Base-by-base conservation (phyloP, 345 rosid species). In the Microthlaspi erraticum region DNA sequence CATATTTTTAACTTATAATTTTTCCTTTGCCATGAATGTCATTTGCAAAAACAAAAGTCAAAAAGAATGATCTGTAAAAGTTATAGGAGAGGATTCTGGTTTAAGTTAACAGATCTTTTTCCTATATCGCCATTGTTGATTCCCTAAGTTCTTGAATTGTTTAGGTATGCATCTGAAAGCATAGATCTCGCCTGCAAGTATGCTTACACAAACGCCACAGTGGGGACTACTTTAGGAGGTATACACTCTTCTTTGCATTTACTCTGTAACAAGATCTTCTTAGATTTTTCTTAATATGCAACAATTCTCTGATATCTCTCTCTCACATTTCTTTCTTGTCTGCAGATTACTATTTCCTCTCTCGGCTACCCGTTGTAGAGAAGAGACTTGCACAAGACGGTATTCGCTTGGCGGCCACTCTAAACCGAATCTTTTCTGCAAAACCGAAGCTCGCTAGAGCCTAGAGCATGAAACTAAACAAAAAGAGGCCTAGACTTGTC, bases 141-240 rank as follows among this genome's bases (percentile, higher is more conserved):
- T 55, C 12, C 4, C 13, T 56, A 39, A 6, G 18, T 44, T 52
- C 14, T 41, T n/a, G n/a, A n/a, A n/a, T n/a, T 46, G 60, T 83
- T 68, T 72, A 94, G 97, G 77, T 91, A 87, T 66, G 96, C 99
- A 49, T 84, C 95, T 74, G 97, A 94, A 82, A 91, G 99, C 76
- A 75, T 89, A 60, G 74, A 72, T 60, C 71, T 89, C 80, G 98
- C 98, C 13, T 93, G 98, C 83, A 87, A 86, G 66, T 91, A 59
- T 29, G 95, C 96, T 42, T 93, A 93, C 84, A 85, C 77, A 72
- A 83, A 83, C 60, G 98, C 96, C 73, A 86, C 93, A 5, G 90
- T 96, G 8, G 99, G 97, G 83, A 88, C 86, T 76, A 89, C 91
- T 53, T 70, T 94, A 65, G 80, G 66, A 83, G 96, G 99, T 91